Conservation (phyloP, 805 yeast genomes). For the Starmerella floris region DNA sequence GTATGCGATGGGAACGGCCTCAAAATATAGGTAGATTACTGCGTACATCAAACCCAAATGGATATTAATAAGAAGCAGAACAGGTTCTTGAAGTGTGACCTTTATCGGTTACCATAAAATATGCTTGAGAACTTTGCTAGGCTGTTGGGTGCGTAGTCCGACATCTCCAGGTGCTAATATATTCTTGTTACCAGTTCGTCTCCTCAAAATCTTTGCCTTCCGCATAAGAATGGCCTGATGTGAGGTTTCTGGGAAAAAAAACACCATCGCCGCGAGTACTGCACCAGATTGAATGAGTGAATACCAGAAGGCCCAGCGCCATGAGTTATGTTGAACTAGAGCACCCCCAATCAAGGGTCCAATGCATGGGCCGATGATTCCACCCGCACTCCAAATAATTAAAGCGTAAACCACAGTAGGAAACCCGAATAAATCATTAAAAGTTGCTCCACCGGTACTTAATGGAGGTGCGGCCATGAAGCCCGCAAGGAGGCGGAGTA, state of each 20-base stretch:
- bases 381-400: constrained; percentile 41
- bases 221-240: constrained; percentile 34
- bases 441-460: constrained; percentile 46
- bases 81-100: constrained; percentile 41
- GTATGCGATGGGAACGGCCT: constrained; percentile 48
- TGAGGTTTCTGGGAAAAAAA: constrained; percentile 39
- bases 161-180: constrained; percentile 16
- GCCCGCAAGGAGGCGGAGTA: constrained; percentile 44
- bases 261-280: constrained; percentile 28
- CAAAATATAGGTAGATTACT: constrained; percentile 43
- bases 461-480: constrained; percentile 43
- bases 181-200: constrained; percentile 26
- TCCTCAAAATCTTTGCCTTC: constrained; percentile 38
- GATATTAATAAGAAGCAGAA: constrained; percentile 38
- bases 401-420: constrained; percentile 37
- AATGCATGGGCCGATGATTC: constrained; percentile 41
- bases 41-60: constrained; percentile 44
- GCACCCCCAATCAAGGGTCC: constrained; percentile 49
- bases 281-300: constrained; percentile 31
- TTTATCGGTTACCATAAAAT: constrained; percentile 31
- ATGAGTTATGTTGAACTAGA: constrained; percentile 32
- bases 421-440: constrained; percentile 37
- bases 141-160: constrained; percentile 1
- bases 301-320: constrained; percentile 49
- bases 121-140: constrained; percentile 10